phyloP scores from a whole-genome alignment of 2,329 filamentous ascomycete genomes.

The Fusarium transvaalense region DNA sequence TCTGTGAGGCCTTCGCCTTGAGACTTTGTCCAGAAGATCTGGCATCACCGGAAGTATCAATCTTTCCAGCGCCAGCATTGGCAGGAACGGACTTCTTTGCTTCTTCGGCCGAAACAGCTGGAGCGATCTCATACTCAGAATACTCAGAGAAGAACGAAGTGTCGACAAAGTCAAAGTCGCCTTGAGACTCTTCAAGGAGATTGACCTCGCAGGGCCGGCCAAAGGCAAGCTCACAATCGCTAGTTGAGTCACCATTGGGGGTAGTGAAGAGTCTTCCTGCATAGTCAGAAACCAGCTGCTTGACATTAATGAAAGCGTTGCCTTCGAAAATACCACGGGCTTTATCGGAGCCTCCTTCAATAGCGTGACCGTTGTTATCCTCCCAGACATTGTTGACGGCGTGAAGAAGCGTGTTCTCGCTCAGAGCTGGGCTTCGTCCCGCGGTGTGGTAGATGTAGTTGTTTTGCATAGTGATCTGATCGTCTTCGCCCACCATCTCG shows the following conservation, averaged over 20 bases:
- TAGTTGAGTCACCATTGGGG: not conserved
- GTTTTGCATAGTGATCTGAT: slow-evolving; percentile 64
- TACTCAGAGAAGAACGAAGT: slow-evolving; percentile 24
- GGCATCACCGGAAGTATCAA: not conserved
- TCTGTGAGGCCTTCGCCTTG: too few relatives aligned
- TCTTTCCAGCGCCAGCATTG: not conserved
- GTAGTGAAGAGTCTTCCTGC: not conserved
- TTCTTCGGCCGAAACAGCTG: slow-evolving; percentile 10
- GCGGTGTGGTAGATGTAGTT: slow-evolving; percentile 62
- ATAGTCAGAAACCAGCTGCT: not conserved
- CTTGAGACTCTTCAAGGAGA: not conserved
- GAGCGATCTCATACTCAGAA: slow-evolving; percentile 5
- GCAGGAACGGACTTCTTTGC: slow-evolving; percentile 8
- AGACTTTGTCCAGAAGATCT: too few relatives aligned
- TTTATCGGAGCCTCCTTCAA: not conserved
- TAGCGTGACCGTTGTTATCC: slow-evolving; percentile 2
- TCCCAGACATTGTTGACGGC: slow-evolving; percentile 19
- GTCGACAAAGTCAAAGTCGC: slow-evolving; percentile 9
- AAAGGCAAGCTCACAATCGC: slow-evolving; percentile 3
- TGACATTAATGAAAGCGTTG: slow-evolving; percentile 16
- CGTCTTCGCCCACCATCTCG: slow-evolving; percentile 65
- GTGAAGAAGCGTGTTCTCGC: slow-evolving; percentile 11
- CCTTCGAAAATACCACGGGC: slow-evolving; percentile 1
- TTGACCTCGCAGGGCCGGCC: slow-evolving; percentile 2
- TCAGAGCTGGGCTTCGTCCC: slow-evolving; percentile 2